Percentiles rank a stretch among this genome's conserved stretches.
Evolutionary conservation across 352 stramenopile genomes (phyloP).

Genomic region (Thalassiosira hispida): DNA sequence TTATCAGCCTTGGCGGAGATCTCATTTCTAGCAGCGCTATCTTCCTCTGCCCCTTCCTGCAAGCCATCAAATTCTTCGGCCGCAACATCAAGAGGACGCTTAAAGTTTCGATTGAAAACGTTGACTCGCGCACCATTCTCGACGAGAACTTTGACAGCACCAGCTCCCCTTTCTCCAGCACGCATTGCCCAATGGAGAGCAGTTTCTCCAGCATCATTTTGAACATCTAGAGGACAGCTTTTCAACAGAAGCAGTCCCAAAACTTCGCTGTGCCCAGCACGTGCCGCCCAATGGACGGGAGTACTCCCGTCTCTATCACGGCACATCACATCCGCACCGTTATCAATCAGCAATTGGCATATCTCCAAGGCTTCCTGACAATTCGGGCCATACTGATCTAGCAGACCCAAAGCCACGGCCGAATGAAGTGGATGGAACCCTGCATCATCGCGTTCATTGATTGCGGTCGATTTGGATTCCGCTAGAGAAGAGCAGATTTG

Average conservation of each 20-base stretch:
- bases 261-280: slow-evolving; percentile 78
- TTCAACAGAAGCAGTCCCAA: slow-evolving; percentile 76
- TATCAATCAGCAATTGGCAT: slow-evolving; percentile 59
- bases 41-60: slow-evolving; percentile 38
- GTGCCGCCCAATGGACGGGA: slow-evolving; percentile 85
- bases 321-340: slow-evolving; percentile 58
- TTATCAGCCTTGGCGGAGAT: slow-evolving; percentile 2
- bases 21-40: slow-evolving; percentile 43
- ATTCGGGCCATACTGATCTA: slow-evolving; percentile 48
- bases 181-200: slow-evolving; percentile 86
- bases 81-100: slow-evolving; percentile 77
- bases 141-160: slow-evolving; percentile 63
- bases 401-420: slow-evolving; percentile 63
- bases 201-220: slow-evolving; percentile 83
- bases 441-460: slow-evolving; percentile 56
- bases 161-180: slow-evolving; percentile 55
- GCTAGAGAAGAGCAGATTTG: slow-evolving; percentile 19
- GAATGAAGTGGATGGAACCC: slow-evolving; percentile 79
- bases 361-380: slow-evolving; percentile 58
- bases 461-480: slow-evolving; percentile 12
- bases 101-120: slow-evolving; percentile 73
- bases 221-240: slow-evolving; percentile 73
- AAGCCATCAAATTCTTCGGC: slow-evolving; percentile 69
- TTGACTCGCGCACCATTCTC: slow-evolving; percentile 70
- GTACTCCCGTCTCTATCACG: slow-evolving; percentile 81